phyloP scores from a whole-genome alignment of 2,329 filamentous ascomycete genomes.

The Monosporascus ibericus region DNA sequence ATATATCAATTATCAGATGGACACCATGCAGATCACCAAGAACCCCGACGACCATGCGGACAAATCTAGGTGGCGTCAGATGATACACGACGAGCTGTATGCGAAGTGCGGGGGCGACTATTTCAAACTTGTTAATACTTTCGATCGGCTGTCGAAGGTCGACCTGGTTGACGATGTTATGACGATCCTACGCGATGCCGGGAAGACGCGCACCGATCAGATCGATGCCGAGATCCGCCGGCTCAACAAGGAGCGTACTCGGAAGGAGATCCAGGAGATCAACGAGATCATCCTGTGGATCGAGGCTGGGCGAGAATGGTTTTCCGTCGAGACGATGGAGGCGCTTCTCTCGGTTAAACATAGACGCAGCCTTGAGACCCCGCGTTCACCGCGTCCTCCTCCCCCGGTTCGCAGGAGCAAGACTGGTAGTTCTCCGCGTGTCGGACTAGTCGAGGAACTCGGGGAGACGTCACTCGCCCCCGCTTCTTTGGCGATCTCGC shows the following conservation, averaged over 20 bases:
- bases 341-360: slow-evolving; percentile 23
- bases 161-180: slow-evolving; percentile 29
- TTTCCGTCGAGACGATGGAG: slow-evolving; percentile 22
- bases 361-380: neutral
- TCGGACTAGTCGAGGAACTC: neutral
- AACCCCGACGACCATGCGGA: slow-evolving; percentile 15
- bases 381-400: neutral
- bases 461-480: neutral
- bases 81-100: slow-evolving; percentile 20
- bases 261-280: slow-evolving; percentile 30
- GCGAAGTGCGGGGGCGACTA: slow-evolving; percentile 25
- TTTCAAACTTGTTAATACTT: slow-evolving; percentile 24
- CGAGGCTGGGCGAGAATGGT: slow-evolving; percentile 17
- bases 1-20: slow-evolving; percentile 24
- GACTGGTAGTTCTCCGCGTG: neutral
- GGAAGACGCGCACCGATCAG: slow-evolving; percentile 24
- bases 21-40: slow-evolving; percentile 24
- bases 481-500: slow-evolving; percentile 17
- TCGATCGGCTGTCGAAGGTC: slow-evolving; percentile 25
- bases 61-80: slow-evolving; percentile 26
- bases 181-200: slow-evolving; percentile 22
- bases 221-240: slow-evolving; percentile 26
- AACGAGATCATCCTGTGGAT: slow-evolving; percentile 33
- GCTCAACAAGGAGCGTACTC: slow-evolving; percentile 24
- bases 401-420: neutral